Evolutionary conservation across 176 grass and related monocot species (phyloP).

Genomic region (Phragmites australis): DNA sequence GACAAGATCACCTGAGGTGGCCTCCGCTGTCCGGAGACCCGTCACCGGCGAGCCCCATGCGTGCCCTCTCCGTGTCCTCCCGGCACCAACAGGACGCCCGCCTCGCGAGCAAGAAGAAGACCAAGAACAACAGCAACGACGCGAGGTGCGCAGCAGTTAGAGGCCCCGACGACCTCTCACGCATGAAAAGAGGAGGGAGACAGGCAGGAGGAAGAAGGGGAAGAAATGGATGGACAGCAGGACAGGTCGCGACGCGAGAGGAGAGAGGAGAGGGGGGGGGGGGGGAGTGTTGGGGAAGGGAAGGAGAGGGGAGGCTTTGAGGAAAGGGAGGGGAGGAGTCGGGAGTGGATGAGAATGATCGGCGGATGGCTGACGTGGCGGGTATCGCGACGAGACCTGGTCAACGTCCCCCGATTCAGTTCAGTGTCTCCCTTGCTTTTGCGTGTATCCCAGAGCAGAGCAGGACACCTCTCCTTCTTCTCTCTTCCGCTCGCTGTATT

Average conservation of each 20-base stretch:
- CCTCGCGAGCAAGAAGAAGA: background rate
- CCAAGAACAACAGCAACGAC: background rate
- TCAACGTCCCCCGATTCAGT: constrained; percentile 24
- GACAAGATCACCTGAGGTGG: constrained; percentile 4
- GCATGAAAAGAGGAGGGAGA: constrained; percentile 18
- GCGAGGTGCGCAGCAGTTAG: constrained; percentile 23
- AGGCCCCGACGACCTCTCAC: constrained; percentile 32
- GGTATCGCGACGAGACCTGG: background rate
- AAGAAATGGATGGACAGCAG: constrained; percentile 14
- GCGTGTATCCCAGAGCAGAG: no score
- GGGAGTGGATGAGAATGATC: constrained; percentile 50
- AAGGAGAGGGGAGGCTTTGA: background rate
- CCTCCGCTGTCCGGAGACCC: constrained; percentile 26
- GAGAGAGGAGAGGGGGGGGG: no score
- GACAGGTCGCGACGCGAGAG: no score
- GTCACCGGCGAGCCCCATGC: constrained; percentile 48
- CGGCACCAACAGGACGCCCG: background rate
- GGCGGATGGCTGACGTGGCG: constrained; percentile 34
- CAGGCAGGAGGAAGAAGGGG: background rate
- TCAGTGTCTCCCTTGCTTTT: background rate
- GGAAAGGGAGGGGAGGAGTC: background rate
- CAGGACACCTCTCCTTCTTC: no score
- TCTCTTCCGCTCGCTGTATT: no score
- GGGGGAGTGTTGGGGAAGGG: background rate
- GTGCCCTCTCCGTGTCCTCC: background rate